Evolutionary conservation across 176 grass and related monocot species (phyloP).

Genomic region (Typha latifolia): DNA sequence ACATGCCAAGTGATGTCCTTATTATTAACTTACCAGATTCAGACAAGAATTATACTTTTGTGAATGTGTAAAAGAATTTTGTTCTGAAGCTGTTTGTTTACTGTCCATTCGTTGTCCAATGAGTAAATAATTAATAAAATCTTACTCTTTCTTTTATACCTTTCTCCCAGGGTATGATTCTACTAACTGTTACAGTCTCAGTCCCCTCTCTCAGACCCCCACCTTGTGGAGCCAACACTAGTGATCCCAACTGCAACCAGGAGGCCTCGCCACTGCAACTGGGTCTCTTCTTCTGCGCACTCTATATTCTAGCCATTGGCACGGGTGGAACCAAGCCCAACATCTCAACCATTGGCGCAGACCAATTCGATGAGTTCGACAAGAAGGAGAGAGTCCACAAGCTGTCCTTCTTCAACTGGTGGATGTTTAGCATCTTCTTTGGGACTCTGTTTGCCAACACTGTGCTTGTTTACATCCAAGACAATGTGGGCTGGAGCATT

Average conservation of each 20-base stretch:
- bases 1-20: no score
- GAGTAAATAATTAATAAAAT: no score
- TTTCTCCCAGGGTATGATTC: slow-evolving; percentile 50
- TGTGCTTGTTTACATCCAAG: slow-evolving; percentile 76
- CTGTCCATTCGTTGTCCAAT: no score
- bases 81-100: no score
- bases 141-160: neutral
- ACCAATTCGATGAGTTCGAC: slow-evolving; percentile 77
- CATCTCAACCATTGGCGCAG: slow-evolving; percentile 92
- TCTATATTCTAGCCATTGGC: slow-evolving; percentile 73
- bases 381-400: slow-evolving; percentile 56
- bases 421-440: slow-evolving; percentile 99
- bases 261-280: slow-evolving; percentile 48
- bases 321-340: slow-evolving; percentile 94
- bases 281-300: slow-evolving; percentile 62
- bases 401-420: slow-evolving; percentile 99
- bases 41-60: no score
- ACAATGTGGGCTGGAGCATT: slow-evolving; percentile 71
- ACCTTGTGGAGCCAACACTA: slow-evolving; percentile 36
- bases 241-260: slow-evolving; percentile 31
- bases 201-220: slow-evolving; percentile 62
- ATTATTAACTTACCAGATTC: no score
- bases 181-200: slow-evolving; percentile 58
- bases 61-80: no score
- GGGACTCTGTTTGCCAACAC: slow-evolving; percentile 82